Evolutionary conservation across 106 monocot genomes (phyloP).

Genomic region (Acorus calamus): DNA sequence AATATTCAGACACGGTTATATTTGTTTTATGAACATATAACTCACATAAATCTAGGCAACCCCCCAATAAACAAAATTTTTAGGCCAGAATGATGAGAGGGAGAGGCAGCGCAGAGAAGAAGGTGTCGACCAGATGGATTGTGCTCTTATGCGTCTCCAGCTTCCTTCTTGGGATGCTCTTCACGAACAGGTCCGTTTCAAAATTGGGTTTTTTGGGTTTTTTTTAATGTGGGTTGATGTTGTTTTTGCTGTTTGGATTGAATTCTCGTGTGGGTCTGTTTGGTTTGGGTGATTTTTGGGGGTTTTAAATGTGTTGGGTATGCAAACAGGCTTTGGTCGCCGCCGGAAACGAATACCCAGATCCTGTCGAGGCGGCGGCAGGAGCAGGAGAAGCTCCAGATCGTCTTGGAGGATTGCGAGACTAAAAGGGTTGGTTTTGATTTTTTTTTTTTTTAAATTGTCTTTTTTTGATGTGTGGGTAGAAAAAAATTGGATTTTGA

Average conservation of each 20-base stretch:
- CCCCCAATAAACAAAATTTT: too few species aligned
- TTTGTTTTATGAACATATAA: too few species aligned
- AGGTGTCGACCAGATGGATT: constrained; percentile 1
- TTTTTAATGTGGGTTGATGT: neutral
- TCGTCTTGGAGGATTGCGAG: constrained; percentile 24
- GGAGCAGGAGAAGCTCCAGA: constrained; percentile 32
- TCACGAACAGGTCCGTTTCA: constrained; percentile 2
- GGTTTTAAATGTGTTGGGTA: neutral
- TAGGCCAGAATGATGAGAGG: constrained; percentile 1
- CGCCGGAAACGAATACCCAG: constrained; percentile 12
- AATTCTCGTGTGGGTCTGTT: neutral
- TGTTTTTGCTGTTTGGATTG: neutral
- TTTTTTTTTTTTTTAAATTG: too few species aligned
- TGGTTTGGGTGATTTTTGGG: neutral
- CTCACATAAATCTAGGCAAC: too few species aligned
- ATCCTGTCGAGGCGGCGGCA: constrained; percentile 18
- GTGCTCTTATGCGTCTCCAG: neutral
- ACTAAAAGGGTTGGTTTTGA: constrained; percentile 22
- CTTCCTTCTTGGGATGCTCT: neutral
- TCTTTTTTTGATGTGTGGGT: neutral
- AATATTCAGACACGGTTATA: too few species aligned
- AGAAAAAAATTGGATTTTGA: neutral
- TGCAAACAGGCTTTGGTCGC: constrained; percentile 19
- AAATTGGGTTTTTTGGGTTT: neutral
- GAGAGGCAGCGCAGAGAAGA: neutral